Base-by-base conservation (phyloP, 2,329 filamentous ascomycete genomes). In the Fusarium fracticaudum region DNA sequence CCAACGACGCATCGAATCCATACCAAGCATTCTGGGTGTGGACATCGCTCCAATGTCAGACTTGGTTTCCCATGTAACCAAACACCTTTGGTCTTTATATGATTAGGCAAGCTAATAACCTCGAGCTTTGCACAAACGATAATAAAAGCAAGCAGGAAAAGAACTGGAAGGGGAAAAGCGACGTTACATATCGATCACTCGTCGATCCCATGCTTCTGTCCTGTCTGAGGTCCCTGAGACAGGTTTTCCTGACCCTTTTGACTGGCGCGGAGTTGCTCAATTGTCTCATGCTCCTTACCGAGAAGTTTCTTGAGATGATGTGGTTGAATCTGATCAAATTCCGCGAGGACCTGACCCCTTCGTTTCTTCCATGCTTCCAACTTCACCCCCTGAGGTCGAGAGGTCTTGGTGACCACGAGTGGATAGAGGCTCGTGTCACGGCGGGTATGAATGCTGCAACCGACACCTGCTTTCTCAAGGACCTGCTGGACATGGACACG, bases 321-420 rank as follows among this genome's bases (percentile, higher is more conserved):
- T 13, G 31, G 24, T 2, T 65, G 18, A 24, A 74, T 66, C 7
- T 33, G 45, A 1, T 18, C 20, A 8, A 75, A 26, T 20, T 53
- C 12, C 26, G 48, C 55, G 2, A 35, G 26, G 8, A 58, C 57
- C 6, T 53, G 17, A 11, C 51, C 33, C 6, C 62, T 40, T 14
- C 55, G 43, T 17, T 24, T 10, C 10, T 24, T 26, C 72, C 68
- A 75, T 10, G 26, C 6, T 33, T 24, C 20, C 2, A 38, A 18
- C 15, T 20, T 50, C 4, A 44, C 6, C 7, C 62, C 48, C 14
- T 48, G n/a, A 37, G 48, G 51, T 13, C 14, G 48, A 37, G 37
- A 45, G 22, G 64, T 67, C 75, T 80, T 81, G 35, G 70, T 77
- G n/a, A 81, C 75, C 6, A 80, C 72, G 11, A 80, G 40, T 3